Conservation (phyloP, 495 filamentous ascomycete genomes). For the Geoglossum glabrum region DNA sequence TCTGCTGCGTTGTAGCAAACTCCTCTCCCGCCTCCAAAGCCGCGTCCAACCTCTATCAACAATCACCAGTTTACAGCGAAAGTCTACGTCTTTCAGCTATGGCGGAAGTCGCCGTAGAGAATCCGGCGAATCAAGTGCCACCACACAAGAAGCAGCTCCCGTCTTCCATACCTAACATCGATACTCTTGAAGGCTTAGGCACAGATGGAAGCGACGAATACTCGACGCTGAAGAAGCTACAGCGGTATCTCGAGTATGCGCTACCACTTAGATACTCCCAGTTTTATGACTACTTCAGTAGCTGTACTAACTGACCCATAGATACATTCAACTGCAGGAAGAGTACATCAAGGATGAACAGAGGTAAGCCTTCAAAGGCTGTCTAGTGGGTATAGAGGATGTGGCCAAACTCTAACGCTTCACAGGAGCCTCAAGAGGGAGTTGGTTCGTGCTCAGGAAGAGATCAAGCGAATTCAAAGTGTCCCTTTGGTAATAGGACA, state of each 20-base stretch:
- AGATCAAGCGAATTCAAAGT: constrained; percentile 98
- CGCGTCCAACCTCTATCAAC: neutral
- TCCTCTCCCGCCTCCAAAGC: too few relatives aligned
- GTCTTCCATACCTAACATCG: constrained; percentile 78
- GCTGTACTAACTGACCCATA: constrained; percentile 22
- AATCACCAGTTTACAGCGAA: too few relatives aligned
- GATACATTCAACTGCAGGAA: constrained; percentile 93
- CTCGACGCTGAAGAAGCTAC: constrained; percentile 79
- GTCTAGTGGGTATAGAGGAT: neutral
- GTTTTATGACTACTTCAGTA: neutral
- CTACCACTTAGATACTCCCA: neutral
- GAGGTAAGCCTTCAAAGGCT: constrained; percentile 32
- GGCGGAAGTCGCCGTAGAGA: constrained; percentile 73
- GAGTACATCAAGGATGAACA: constrained; percentile 99
- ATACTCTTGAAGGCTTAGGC: constrained; percentile 61
- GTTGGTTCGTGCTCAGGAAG: constrained; percentile 90
- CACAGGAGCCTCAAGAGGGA: constrained; percentile 85
- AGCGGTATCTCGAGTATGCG: constrained; percentile 78
- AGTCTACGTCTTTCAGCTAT: constrained; percentile 21
- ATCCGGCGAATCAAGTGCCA: constrained; percentile 45
- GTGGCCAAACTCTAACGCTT: neutral
- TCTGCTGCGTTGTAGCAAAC: too few relatives aligned
- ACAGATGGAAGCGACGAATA: constrained; percentile 84
- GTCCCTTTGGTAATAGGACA: constrained; percentile 95
- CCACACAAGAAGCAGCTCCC: constrained; percentile 59